Evolutionary conservation across 768 basidiomycete species (phyloP).

Genomic region (Porphyrellus cyaneotinctus): DNA sequence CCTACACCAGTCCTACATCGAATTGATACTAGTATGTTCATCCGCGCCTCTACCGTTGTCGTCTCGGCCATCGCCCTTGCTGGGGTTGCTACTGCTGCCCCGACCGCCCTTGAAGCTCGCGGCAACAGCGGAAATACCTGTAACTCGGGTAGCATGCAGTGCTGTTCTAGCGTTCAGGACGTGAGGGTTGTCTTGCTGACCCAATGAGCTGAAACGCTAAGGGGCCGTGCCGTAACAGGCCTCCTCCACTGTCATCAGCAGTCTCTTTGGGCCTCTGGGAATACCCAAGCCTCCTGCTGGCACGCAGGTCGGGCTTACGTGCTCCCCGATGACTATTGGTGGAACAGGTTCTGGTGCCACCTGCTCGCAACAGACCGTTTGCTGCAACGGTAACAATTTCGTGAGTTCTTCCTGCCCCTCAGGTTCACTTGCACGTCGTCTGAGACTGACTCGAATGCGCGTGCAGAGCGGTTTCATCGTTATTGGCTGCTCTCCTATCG

Average conservation of each 20-base stretch:
- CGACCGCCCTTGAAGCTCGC: constrained; percentile 1
- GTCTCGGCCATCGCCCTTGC: constrained; percentile 6
- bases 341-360: background rate
- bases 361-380: background rate
- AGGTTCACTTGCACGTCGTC: background rate
- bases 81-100: constrained; percentile 1
- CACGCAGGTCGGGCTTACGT: background rate
- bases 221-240: background rate
- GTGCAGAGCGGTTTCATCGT: background rate
- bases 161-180: background rate
- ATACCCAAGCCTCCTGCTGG: background rate
- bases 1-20: background rate
- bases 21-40: constrained; percentile 1
- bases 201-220: background rate
- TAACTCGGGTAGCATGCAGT: constrained; percentile 36
- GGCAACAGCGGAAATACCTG: constrained; percentile 23
- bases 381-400: background rate
- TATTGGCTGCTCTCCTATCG: constrained; percentile 1
- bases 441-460: background rate
- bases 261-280: background rate
- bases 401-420: background rate
- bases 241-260: background rate
- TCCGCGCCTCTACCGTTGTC: background rate
- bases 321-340: background rate
- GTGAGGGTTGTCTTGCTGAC: background rate